Percentiles rank a stretch among this genome's conserved stretches.
These are phyloP conservation scores for Trapa bicornis DNA, from an alignment of 345 rosid species.

Conservation along the genomic window DNA sequence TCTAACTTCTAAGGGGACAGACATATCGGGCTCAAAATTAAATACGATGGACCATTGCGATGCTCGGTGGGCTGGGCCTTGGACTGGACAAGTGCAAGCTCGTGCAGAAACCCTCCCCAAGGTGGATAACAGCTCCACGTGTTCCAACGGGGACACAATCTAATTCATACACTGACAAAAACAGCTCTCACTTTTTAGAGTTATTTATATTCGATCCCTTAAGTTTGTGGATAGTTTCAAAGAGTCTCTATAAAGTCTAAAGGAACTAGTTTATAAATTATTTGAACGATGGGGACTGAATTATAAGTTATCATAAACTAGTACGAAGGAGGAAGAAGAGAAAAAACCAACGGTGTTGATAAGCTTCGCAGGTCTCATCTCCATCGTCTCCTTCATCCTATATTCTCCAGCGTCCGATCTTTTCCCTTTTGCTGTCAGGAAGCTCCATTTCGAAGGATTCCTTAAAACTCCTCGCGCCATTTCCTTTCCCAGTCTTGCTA, in stretches of 20 bases:
- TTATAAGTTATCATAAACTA: background rate
- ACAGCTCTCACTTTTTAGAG: background rate
- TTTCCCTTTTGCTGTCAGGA: slow-evolving; percentile 57
- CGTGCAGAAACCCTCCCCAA: too few relatives aligned
- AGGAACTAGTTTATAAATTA: background rate
- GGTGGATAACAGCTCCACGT: background rate
- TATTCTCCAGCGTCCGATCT: slow-evolving; percentile 96
- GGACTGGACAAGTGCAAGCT: too few relatives aligned
- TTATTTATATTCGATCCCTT: background rate
- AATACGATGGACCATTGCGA: too few relatives aligned
- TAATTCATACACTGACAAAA: background rate
- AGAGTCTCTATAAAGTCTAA: background rate
- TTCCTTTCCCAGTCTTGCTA: slow-evolving; percentile 4
- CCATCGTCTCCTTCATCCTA: slow-evolving; percentile 43
- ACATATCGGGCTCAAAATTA: too few relatives aligned
- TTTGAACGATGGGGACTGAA: background rate
- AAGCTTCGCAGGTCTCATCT: slow-evolving; percentile 37
- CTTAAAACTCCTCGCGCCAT: slow-evolving; percentile 6
- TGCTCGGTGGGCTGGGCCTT: too few relatives aligned
- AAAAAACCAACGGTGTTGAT: slow-evolving; percentile 13
- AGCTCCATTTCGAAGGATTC: slow-evolving; percentile 7
- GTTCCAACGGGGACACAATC: background rate
- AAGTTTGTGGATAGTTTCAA: background rate
- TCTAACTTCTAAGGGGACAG: too few relatives aligned
- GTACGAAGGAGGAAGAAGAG: background rate